Evolutionary conservation across 768 basidiomycete species (phyloP).

Genomic region (Leccinum broughii): DNA sequence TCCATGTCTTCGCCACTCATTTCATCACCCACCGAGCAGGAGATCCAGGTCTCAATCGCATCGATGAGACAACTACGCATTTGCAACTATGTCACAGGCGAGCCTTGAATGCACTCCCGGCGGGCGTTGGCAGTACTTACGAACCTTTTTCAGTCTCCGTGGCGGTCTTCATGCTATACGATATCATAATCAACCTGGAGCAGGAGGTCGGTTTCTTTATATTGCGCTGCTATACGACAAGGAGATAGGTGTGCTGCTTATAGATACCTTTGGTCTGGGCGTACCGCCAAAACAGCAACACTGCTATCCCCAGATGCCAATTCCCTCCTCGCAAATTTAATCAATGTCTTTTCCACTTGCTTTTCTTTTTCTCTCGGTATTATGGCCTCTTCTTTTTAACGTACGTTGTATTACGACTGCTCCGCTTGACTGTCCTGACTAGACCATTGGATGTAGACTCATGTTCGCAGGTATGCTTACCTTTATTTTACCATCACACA

Average conservation of each 20-base stretch:
- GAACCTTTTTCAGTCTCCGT: conserved; percentile 14
- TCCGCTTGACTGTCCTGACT: background rate
- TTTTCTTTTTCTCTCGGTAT: conserved; percentile 28
- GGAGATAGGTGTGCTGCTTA: background rate
- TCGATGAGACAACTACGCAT: conserved; percentile 16
- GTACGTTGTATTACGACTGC: conserved; percentile 5
- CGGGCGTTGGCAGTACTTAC: background rate
- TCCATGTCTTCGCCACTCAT: conserved; percentile 13
- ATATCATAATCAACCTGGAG: conserved; percentile 22
- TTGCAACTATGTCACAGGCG: conserved; percentile 19
- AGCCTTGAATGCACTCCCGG: background rate
- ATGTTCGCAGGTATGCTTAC: conserved; percentile 17
- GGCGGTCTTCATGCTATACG: conserved; percentile 20
- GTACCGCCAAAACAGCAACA: background rate
- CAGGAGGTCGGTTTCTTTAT: conserved; percentile 13
- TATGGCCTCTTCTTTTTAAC: conserved; percentile 25
- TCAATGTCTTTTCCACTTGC: conserved; percentile 10
- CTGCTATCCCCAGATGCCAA: background rate
- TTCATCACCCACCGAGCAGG: conserved; percentile 3
- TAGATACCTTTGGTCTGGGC: conserved; percentile 23
- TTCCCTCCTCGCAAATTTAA: background rate
- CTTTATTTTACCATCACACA: background rate
- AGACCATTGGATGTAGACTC: conserved; percentile 4
- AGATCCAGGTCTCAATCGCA: conserved; percentile 1
- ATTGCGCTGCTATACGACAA: background rate